Evolutionary conservation across 768 basidiomycete species (phyloP), one percentile per base, ranked within the genome.

Genomic region (Hypholoma fasciculare): DNA sequence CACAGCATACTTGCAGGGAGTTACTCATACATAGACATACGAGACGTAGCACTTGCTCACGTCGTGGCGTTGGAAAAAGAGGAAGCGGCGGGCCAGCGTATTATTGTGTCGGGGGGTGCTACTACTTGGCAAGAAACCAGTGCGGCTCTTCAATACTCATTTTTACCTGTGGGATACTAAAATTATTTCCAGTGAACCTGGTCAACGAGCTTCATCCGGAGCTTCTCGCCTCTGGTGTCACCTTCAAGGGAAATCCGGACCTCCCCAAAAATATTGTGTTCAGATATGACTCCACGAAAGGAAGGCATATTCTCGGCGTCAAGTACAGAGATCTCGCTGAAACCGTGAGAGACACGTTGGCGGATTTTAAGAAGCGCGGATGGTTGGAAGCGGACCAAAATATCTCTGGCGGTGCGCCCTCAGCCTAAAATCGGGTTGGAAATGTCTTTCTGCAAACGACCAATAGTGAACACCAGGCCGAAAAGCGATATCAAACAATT

Each of bases 31-130:
- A 59, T 80, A 36, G 80, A 85, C 50, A 81, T 84, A 3, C 75
- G 81, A 11, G 83, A 86, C 65, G 64, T 84, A 20, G 85, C 83
- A 0, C 72, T 76, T 20, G 85, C 80, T 0, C 86, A 88, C 65
- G 73, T 75, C 1, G 66, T 72, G 9, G 82, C 83, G 4, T 67
- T 90, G 30, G 75, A 75, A 48, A 78, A 74, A 52, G 72, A 76
- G 16, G 77, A 72, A 3, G 86, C 85, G 0, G 78, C 77, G 4
- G 81, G 82, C 1, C 75, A 88, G 52, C 74, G 88, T 36, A 78
- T 88, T 63, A 76, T 88, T 62, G 61, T 83, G 2, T 50, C 49
- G 8, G 30, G 37, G 49, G 60, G 60, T 50, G 19, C 20, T 7
- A 26, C 48, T 23, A 49, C 48, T 11, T 38, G 37, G 20, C 34